These are phyloP conservation scores for Cicer arietinum DNA, from an alignment of 306 rosid genomes.

Conservation along the genomic window DNA sequence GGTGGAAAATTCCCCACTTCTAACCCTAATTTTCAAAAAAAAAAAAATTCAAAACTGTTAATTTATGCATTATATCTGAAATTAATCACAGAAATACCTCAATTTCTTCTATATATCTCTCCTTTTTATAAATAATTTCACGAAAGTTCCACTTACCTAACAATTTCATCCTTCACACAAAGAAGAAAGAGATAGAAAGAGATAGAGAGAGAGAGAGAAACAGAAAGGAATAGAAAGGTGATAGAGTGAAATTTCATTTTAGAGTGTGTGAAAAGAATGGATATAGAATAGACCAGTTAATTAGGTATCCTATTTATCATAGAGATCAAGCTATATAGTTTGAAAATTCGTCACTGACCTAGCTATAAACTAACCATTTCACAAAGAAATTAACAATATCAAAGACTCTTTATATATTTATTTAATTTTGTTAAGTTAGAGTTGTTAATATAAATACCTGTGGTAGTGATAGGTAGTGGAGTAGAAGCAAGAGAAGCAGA, in stretches of 20 bases:
- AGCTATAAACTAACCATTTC: neutral
- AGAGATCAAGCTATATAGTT: conserved; percentile 28
- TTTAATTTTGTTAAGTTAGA: neutral
- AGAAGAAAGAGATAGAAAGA: conserved; percentile 1
- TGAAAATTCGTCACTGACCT: conserved; percentile 37
- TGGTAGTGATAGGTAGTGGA: conserved; percentile 68
- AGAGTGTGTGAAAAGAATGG: conserved; percentile 44
- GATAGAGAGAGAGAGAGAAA: conserved; percentile 21
- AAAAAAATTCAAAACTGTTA: neutral
- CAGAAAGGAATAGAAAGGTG: conserved; percentile 42
- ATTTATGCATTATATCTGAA: neutral
- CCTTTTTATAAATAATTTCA: neutral
- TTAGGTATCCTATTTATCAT: conserved; percentile 49
- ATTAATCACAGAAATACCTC: neutral
- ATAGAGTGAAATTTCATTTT: conserved; percentile 51
- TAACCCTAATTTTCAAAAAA: conserved; percentile 70
- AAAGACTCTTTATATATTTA: neutral
- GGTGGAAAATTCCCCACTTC: conserved; percentile 83
- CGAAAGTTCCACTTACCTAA: conserved; percentile 10
- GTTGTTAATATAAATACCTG: conserved; percentile 58
- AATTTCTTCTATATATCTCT: neutral
- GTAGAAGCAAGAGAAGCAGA: conserved; percentile 56
- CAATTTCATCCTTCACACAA: conserved; percentile 11
- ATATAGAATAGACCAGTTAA: conserved; percentile 42
- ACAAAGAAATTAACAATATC: no score